Percentiles rank a stretch among this genome's conserved stretches.
Evolutionary conservation across 257 asterid species (phyloP).

Genomic region (Penstemon eatonii): DNA sequence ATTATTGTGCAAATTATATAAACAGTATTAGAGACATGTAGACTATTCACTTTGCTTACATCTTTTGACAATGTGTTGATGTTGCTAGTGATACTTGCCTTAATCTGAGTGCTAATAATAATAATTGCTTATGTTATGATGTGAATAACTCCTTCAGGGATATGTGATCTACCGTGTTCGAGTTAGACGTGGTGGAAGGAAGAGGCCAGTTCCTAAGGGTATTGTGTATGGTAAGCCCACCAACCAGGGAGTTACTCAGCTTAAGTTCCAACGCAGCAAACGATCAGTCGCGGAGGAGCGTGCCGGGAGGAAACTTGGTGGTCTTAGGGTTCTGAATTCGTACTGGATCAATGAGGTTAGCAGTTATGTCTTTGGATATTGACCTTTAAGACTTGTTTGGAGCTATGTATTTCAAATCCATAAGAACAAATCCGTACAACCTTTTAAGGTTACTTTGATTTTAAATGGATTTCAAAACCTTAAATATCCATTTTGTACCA

Average conservation of each 20-base stretch:
- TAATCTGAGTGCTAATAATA: not conserved
- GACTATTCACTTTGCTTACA: too few species aligned
- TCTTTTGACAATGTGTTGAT: not conserved
- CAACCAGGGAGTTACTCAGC: constrained; percentile 42
- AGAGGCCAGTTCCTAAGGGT: constrained; percentile 41
- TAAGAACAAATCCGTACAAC: too few species aligned
- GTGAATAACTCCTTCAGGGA: constrained; percentile 19
- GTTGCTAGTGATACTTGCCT: not conserved
- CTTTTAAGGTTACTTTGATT: too few species aligned
- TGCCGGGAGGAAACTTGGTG: constrained; percentile 39
- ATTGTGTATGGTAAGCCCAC: constrained; percentile 42
- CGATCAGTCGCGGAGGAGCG: constrained; percentile 43
- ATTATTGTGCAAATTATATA: too few species aligned
- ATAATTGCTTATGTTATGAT: too few species aligned
- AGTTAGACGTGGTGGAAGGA: constrained; percentile 41
- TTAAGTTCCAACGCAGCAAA: constrained; percentile 42
- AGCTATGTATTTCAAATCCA: too few species aligned
- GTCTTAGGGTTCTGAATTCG: constrained; percentile 37
- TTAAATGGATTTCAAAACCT: too few species aligned
- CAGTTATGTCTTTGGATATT: not conserved
- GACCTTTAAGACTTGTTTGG: too few species aligned
- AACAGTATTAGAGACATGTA: too few species aligned
- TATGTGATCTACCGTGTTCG: constrained; percentile 38
- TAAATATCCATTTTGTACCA: too few species aligned
- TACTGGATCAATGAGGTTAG: constrained; percentile 40